Percentiles rank a stretch among this genome's conserved stretches.
phyloP scores from a whole-genome alignment of 2,329 filamentous ascomycete genomes.

The Tolypocladium ophioglossoides region DNA sequence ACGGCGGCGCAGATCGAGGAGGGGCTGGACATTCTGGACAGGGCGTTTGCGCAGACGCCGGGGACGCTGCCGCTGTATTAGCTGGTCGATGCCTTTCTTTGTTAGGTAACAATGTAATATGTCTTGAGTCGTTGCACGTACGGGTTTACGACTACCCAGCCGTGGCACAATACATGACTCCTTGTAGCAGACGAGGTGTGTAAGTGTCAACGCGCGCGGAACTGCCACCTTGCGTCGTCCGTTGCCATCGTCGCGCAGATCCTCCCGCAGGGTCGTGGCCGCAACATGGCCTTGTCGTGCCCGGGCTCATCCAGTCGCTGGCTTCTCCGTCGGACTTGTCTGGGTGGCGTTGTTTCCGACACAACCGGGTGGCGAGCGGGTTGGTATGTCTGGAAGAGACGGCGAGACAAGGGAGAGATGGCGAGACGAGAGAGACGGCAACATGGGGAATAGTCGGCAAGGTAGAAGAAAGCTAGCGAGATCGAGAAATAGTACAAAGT shows the following conservation, averaged over 20 bases:
- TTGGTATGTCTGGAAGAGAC: conserved; percentile 28
- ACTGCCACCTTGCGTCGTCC: conserved; percentile 19
- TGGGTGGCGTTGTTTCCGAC: conserved; percentile 37
- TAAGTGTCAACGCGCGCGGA: no score
- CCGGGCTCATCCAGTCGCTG: conserved; percentile 34
- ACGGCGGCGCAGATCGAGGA: conserved; percentile 36
- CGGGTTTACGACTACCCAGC: neutral
- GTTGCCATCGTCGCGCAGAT: conserved; percentile 22
- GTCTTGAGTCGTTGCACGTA: neutral
- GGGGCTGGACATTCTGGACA: conserved; percentile 45
- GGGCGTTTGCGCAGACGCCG: conserved; percentile 33
- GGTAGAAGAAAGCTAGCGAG: conserved; percentile 27
- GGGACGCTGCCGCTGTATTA: conserved; percentile 19
- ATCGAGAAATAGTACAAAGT: conserved; percentile 14
- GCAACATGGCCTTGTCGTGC: conserved; percentile 31
- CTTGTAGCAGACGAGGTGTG: neutral
- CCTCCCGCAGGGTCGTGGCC: conserved; percentile 18
- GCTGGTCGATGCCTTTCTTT: neutral
- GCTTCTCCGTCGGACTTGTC: conserved; percentile 39
- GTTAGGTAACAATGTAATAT: no score
- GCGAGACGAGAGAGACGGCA: conserved; percentile 9
- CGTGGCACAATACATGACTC: neutral
- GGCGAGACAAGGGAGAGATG: conserved; percentile 25
- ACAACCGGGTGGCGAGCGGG: conserved; percentile 35
- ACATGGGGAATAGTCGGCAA: conserved; percentile 23